Conservation (phyloP, 2,329 filamentous ascomycete species). For the Malbranchea zuffiana region DNA sequence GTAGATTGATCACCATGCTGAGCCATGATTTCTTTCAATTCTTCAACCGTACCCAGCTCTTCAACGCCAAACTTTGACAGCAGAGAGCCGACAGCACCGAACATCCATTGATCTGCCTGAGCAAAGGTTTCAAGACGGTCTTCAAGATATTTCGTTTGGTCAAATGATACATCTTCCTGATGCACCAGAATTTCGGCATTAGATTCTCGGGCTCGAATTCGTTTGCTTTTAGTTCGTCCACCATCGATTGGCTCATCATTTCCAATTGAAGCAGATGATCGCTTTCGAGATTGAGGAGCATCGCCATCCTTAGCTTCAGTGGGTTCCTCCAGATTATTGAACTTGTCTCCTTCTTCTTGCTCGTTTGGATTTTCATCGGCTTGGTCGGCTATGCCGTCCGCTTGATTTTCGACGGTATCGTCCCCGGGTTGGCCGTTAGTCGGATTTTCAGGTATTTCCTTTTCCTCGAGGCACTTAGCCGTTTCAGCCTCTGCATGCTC, state of each 20-base stretch:
- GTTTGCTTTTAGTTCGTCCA: slow-evolving; percentile 48
- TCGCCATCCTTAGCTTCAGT: slow-evolving; percentile 19
- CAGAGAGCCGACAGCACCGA: slow-evolving; percentile 42
- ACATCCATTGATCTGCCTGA: slow-evolving; percentile 48
- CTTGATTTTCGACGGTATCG: neutral
- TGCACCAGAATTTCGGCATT: slow-evolving; percentile 38
- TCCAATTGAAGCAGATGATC: slow-evolving; percentile 50
- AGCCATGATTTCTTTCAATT: slow-evolving; percentile 24
- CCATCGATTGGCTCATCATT: slow-evolving; percentile 48
- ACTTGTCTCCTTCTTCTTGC: slow-evolving; percentile 1
- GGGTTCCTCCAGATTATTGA: slow-evolving; percentile 17
- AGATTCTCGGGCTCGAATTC: slow-evolving; percentile 50
- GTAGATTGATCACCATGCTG: slow-evolving; percentile 15
- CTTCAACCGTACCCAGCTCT: slow-evolving; percentile 34
- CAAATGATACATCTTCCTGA: slow-evolving; percentile 39
- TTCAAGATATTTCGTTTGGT: slow-evolving; percentile 43
- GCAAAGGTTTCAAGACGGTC: slow-evolving; percentile 43
- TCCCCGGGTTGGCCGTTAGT: neutral
- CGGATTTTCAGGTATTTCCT: neutral
- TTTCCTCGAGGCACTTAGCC: neutral
- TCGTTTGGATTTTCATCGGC: slow-evolving; percentile 1
- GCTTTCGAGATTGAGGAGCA: slow-evolving; percentile 38
- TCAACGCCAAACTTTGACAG: slow-evolving; percentile 43
- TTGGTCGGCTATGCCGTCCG: neutral
- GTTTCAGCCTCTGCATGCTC: neutral